phyloP scores from a whole-genome alignment of 441 rosid genomes.

The Erodium texanum region DNA sequence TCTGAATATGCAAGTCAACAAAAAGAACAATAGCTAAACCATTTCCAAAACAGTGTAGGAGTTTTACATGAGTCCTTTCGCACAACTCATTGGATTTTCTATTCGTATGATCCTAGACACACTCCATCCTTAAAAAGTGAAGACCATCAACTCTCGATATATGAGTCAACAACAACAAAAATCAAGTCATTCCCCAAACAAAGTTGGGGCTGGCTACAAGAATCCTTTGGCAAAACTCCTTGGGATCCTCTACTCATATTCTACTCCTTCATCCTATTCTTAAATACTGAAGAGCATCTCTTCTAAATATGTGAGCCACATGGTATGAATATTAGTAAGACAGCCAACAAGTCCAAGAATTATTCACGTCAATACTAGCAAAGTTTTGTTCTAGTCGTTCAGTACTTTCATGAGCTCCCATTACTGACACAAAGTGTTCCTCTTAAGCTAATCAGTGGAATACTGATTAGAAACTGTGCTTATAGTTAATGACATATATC shows the following conservation, averaged over 20 bases:
- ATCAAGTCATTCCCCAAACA: background rate
- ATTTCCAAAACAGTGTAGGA: background rate
- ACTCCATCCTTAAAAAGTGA: background rate
- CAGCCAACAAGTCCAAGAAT: background rate
- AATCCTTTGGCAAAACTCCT: background rate
- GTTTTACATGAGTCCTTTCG: background rate
- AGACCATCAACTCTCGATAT: background rate
- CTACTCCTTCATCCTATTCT: background rate
- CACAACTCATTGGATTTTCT: background rate
- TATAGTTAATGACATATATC: background rate
- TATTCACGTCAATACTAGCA: background rate
- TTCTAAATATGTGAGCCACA: background rate
- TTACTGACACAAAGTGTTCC: background rate
- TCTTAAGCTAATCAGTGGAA: background rate
- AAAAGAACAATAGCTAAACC: background rate
- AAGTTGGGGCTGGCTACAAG: background rate
- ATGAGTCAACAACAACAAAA: background rate
- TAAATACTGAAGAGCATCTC: background rate
- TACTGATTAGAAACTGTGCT: background rate
- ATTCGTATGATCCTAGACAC: too few relatives aligned
- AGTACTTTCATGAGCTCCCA: background rate
- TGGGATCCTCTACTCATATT: background rate
- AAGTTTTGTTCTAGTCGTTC: background rate
- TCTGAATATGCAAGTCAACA: background rate
- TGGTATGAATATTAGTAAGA: background rate